Base-by-base conservation (phyloP, 306 rosid species). In the Sophora flavescens region DNA sequence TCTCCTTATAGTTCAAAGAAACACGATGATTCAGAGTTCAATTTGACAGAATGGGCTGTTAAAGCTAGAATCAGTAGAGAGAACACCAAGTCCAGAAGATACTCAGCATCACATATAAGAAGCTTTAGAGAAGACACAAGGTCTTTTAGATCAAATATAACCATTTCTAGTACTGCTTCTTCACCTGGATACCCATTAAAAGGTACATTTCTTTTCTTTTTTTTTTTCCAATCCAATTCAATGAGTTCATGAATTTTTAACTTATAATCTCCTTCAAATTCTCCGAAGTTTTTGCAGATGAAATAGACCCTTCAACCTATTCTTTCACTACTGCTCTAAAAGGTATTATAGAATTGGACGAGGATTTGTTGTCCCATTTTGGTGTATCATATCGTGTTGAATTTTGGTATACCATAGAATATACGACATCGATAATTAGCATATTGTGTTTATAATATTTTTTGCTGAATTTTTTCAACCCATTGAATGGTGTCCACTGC, bases 221-320 rank as follows among this genome's bases (percentile, higher is more conserved):
- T 6, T 41, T 38, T 6, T 58, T 63, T 28, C 32, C 30, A 32
- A 39, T 56, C 51, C 36, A 36, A 18, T 70, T 78, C 52, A 75
- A 39, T 2, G 1, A 61, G 3, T 67, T 81, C 2, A 18, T 50
- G 10, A 41, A 38, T 62, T 30, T 41, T 32, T 38, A n/a, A 26
- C 10, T 16, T 68, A 16, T 58, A 72, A 3, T 61, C 63, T 80
- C 9, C 14, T 44, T 76, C 10, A 78, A 26, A 70, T 12, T 12
- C 7, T 28, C 26, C n/a, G 8, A 0, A 26, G 14, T 68, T 70
- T 54, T 77, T 15, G 66, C 91, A 95, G 99, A 92, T 82, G 97
- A 93, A 83, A 95, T 95, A 28, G 93, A 95, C 88, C 97, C 99
- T 16, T 83, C 99, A 63, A 92, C 96, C 15, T 95, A 95, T 78